Evolutionary conservation across 1,284 basidiomycete genomes (phyloP), one percentile per base, ranked within the genome.

Genomic region (Ustilago sp.): DNA sequence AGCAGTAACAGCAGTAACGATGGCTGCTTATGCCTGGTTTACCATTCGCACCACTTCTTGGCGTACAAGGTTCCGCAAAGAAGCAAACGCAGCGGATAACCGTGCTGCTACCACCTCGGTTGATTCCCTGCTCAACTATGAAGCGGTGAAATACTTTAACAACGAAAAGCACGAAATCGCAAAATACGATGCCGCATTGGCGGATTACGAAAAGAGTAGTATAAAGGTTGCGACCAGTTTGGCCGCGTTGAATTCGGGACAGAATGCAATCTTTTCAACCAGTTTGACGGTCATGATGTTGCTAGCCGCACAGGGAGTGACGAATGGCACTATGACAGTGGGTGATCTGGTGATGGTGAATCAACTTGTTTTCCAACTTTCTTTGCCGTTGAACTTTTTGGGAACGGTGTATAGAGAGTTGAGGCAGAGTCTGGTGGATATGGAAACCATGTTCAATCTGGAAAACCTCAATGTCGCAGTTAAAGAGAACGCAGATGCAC

Each of bases 121-220:
- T 11, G 97, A 99, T 85, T 94, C 94, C 0, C 88, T 99, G 61
- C 95, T 99, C 86, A 99, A 99, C 85, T 99, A 94, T 83, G 96
- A 99, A 86, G 96, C 96, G 13, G 96, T 99, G 81, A 99, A 99
- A 93, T 92, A 96, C 84, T 99, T 99, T 89, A 98, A 97, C 88
- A 99, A 99, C 84, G 96, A 98, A 86, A 90, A 90, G 72, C 93
- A 92, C 85, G 95, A 99, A 87, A 89, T 97, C 12, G 89, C 90
- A 1, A 94, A 95, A 87, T 99, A 99, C 85, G 96, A 99, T 87
- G 91, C 92, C 59, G 92, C 97, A 63, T 89, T 99, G 36, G 89
- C 90, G 45, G 89, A 91, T 36, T 99, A 99, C 83, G 95, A 98
- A 86, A 92, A 93, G 77, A 91, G 94, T 1, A 94, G 93, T 0